A percentile compares a stretch with the other conserved stretches of the same genome.
phyloP scores from a whole-genome alignment of 768 basidiomycete species.

The Trametes cubensis region DNA sequence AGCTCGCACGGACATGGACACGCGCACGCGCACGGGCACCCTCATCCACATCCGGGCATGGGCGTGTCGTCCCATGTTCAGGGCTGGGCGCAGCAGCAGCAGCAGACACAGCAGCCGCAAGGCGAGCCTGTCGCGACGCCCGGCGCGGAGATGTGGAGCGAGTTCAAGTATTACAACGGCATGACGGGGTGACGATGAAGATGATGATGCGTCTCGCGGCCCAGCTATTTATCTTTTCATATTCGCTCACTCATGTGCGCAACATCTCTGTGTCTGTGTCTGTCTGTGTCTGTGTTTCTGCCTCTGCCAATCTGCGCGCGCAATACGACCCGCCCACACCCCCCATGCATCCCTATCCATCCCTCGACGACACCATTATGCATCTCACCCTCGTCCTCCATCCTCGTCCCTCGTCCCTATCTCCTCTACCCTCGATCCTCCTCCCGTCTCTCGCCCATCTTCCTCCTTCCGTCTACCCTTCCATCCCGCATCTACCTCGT shows the following conservation, averaged over 20 bases:
- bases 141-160: conserved; percentile 7
- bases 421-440: neutral
- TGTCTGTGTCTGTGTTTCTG: neutral
- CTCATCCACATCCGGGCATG: conserved; percentile 8
- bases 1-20: conserved; percentile 6
- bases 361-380: neutral
- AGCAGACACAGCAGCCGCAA: too few species aligned
- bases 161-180: conserved; percentile 8
- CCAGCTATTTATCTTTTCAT: conserved; percentile 11
- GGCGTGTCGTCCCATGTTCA: conserved; percentile 2
- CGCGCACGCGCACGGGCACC: neutral
- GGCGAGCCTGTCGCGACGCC: neutral
- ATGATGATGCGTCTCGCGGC: neutral
- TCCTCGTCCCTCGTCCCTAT: neutral
- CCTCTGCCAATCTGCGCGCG: too few species aligned
- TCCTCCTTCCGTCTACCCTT: neutral
- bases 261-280: too few species aligned
- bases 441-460: neutral
- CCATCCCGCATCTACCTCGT: too few species aligned
- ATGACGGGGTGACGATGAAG: neutral
- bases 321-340: too few species aligned
- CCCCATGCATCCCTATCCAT: neutral
- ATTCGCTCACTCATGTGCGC: neutral
- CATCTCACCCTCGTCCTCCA: neutral
- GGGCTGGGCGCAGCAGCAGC: conserved; percentile 8